Evolutionary conservation across 306 rosid genomes (phyloP), one percentile per base, ranked within the genome.

Genomic region (Urtica urens): DNA sequence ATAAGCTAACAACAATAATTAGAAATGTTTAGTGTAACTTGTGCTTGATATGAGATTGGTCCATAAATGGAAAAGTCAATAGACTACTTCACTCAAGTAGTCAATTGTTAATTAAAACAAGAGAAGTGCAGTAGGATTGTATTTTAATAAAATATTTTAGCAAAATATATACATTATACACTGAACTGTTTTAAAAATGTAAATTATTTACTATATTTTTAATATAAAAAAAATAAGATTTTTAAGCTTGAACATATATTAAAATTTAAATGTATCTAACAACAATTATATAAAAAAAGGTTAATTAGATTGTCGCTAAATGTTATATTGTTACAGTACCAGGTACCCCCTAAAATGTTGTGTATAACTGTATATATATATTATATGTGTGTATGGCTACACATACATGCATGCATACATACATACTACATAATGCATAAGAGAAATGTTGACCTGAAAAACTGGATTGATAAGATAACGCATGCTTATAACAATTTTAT

Each of bases 391-490:
- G n/a, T n/a, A n/a, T n/a, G 3, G 22, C 15, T n/a, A 27, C 10
- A 39, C 8, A 5, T 3, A 39, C 18, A 39, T 3, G 14, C 14
- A 34, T 34, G n/a, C 3, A 34, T 34, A 8, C n/a, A 34, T 34
- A 34, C 0, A 34, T 34, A 34, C 6, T 34, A 40, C 18, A n/a
- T n/a, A 40, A 4, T 18, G 23, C 21, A 41, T 16, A 41, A 7
- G 48, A 43, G 27, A 43, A 29, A 23, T 28, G 40, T 52, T 25
- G 59, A 52, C 47, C 11, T 23, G n/a, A n/a, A n/a, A 43, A 33
- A 33, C 20, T 17, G 23, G 24, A 48, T 17, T 48, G 14, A 17
- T 35, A 48, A 26, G 14, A 50, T 33, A 10, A 30, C 49, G 3
- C 7, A 5, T 5, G 17, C 10, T 50, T 28, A 50, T 28, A 48